Evolutionary conservation across 2,329 filamentous ascomycete species (phyloP), one percentile per base, ranked within the genome.

Genomic region (Neonectria sp.): DNA sequence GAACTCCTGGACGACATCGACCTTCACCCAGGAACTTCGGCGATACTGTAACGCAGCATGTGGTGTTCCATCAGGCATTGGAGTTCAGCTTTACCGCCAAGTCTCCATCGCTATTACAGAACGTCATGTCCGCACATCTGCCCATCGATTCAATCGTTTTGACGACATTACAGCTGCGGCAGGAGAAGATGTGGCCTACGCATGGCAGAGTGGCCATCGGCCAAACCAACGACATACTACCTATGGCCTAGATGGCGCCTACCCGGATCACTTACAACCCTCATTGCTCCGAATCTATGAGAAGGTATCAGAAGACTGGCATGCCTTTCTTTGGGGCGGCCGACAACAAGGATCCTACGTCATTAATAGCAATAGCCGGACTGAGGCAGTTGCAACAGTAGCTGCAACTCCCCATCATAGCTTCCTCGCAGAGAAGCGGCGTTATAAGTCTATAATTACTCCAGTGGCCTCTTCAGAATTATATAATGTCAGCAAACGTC

Each of bases 181-280:
- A 5, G 52, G 33, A 12, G 11, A 33, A 11, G 40, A 59, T 33
- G 56, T 48, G 9, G 56, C 56, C 29, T 65, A 46, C 43, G 24
- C n/a, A n/a, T n/a, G n/a, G n/a, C n/a, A n/a, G n/a, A n/a, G n/a
- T n/a, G n/a, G n/a, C n/a, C n/a, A n/a, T 46, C 43, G 43, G 4
- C 43, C 43, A 24, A 24, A 4, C 49, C 40, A 55, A 40, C 49
- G 29, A 35, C n/a, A 64, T 64, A 24, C 27, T 40, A 60, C 55
- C 17, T 64, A 64, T 43, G 48, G 55, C 15, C 35, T 64, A 12
- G 48, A 64, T 49, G 37, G 55, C 17, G 62, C 62, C 8, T 64
- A 48, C 43, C 55, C 55, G 29, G 55, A 64, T 59, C 15, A 64
- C 48, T 33, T 64, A 29, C 48, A 64, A 21, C 62, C 55, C 13